Evolutionary conservation across 2,329 filamentous ascomycete species (phyloP), one percentile per base, ranked within the genome.

Genomic region (Graphilbum ipis-grandicollis): DNA sequence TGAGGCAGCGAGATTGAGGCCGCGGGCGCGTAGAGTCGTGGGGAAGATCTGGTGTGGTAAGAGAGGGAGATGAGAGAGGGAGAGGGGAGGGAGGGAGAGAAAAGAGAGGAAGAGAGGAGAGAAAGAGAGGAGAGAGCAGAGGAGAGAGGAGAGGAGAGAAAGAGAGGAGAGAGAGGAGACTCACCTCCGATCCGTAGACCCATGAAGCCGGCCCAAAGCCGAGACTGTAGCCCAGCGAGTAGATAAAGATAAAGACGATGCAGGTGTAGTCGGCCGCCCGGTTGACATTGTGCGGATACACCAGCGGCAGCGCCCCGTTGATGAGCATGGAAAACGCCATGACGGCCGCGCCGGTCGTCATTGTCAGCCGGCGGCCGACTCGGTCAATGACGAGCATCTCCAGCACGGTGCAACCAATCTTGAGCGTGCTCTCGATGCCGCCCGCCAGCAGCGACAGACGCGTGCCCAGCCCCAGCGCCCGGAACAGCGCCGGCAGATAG

Each of bases 1-100:
- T 0, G 65, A 66, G 1, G 68, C 66, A 0, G 67, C 59, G 29
- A 72, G 58, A 47, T 66, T 72, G 36, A 73, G 58, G 3, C 68
- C 68, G 1, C 64, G 59, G 3, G 68, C 67, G 10, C 68, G 63
- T n/a, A 69, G 56, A 5, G 65, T 55, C 0, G 68, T 71, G 3
- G 68, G 68, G 46, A 74, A 72, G 43, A 73, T 72, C 59, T 63
- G n/a, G n/a, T n/a, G n/a, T n/a, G n/a, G n/a, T n/a, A n/a, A n/a
- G n/a, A n/a, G n/a, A n/a, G n/a, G n/a, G n/a, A n/a, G n/a, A n/a
- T n/a, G n/a, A n/a, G n/a, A n/a, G n/a, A n/a, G n/a, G n/a, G n/a
- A n/a, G n/a, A n/a, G n/a, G n/a, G n/a, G n/a, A n/a, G n/a, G n/a
- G n/a, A n/a, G n/a, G n/a, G n/a, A n/a, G n/a, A n/a, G n/a, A n/a